Base-by-base conservation (phyloP, 192 early-diverging fungal species). In the Backusella morwellensis region DNA sequence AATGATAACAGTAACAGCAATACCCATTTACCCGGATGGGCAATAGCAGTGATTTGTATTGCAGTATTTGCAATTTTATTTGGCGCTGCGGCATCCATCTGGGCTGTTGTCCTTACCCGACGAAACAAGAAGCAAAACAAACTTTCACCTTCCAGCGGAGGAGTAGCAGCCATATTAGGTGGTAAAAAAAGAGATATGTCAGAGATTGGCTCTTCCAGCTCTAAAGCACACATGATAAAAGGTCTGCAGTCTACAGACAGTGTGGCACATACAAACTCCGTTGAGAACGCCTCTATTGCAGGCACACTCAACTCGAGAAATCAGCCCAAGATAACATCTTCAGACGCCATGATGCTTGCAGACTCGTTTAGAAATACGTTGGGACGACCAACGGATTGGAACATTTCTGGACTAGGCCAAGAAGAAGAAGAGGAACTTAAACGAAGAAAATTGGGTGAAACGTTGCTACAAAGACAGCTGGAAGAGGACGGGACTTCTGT, bases 401-500 rank as follows among this genome's bases (percentile, higher is more conserved):
- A 26, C 23, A 29, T 63, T 26, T 63, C 56, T 3, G 56, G 56
- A 63, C 26, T 50, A 7, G 70, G 67, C 26, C 63, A 52, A 42
- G 79, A 77, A 7, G 75, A 73, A 5, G 69, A 74, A n/a, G 75
- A 76, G 23, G 74, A 71, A 63, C 44, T 73, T 12, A 72, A 59
- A 8, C 50, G 75, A 71, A 54, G 75, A 32, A 75, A 63, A 23
- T 38, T 80, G 15, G 79, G 79, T 17, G 71, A 80, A 19, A 52
- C 50, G 23, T 35, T 80, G 36, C 47, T 80, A 35, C 75, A 72
- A 59, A 75, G 67, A 52, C 79, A 77, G 29, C 44, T 80, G 12
- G 79, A 71, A 14, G 79, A 80, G 54, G 79, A 80, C 35, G 79
- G 79, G 4, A 73, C 79, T 8, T 67, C 75, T 11, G 71, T 80